Percentiles rank a stretch among this genome's conserved stretches.
These are phyloP conservation scores for Thuidium tamariscinum DNA, from an alignment of 225 moss, liverwort and hornwort species.

Conservation along the genomic window DNA sequence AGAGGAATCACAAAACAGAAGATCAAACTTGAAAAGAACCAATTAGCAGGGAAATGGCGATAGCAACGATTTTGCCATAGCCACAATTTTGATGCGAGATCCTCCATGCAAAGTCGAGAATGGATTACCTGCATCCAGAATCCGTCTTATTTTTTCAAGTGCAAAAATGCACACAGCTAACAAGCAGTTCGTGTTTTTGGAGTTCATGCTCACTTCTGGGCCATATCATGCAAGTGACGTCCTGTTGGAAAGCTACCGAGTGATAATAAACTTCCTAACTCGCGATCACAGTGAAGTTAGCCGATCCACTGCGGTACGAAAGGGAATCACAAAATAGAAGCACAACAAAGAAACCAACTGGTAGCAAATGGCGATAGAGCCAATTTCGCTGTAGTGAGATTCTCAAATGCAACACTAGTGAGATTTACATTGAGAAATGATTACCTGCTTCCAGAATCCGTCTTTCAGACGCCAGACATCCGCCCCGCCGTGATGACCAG, in stretches of 20 bases:
- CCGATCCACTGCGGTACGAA: neutral
- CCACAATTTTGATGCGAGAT: neutral
- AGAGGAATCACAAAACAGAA: neutral
- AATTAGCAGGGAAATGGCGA: neutral
- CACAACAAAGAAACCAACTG: neutral
- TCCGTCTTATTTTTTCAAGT: constrained; percentile 14
- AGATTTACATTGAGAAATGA: neutral
- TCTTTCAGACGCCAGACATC: constrained; percentile 24
- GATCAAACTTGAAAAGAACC: neutral
- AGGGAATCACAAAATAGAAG: neutral
- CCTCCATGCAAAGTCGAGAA: neutral
- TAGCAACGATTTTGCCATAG: neutral
- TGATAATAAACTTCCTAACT: neutral
- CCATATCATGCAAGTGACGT: neutral
- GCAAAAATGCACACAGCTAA: neutral
- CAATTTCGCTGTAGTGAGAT: neutral
- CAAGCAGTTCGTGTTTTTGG: neutral
- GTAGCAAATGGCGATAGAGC: neutral
- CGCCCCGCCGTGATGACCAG: constrained; percentile 1
- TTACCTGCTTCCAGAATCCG: constrained; percentile 37
- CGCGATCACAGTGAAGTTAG: neutral
- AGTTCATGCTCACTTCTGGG: neutral
- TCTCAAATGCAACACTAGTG: neutral
- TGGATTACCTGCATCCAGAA: constrained; percentile 23
- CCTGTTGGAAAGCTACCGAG: neutral